These are phyloP conservation scores for Solanum hybrid DNA, from an alignment of 305 asterid genomes.

Conservation along the genomic window DNA sequence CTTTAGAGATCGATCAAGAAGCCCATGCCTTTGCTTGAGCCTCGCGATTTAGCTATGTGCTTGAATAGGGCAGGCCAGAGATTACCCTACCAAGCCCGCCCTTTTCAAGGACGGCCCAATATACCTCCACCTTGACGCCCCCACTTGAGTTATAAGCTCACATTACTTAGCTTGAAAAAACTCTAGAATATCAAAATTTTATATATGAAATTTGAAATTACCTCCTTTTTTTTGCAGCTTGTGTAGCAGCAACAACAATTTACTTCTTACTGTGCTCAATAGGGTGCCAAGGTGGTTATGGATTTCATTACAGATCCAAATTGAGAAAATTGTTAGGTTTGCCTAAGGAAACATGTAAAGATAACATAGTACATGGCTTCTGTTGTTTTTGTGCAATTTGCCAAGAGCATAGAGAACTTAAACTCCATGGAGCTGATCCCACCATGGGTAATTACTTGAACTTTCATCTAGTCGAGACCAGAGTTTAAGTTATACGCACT, in stretches of 20 bases:
- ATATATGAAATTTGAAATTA: not conserved
- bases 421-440: not conserved
- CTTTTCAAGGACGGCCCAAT: not conserved
- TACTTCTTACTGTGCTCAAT: not conserved
- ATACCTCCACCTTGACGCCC: not conserved
- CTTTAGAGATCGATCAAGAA: not conserved
- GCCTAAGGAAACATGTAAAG: not conserved
- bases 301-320: not conserved
- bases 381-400: slow-evolving; percentile 7
- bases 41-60: not conserved
- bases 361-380: not conserved
- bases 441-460: not conserved
- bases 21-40: not conserved
- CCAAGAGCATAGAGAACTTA: not conserved
- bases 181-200: not conserved
- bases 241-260: not conserved
- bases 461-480: not conserved
- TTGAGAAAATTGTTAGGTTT: not conserved
- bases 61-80: not conserved
- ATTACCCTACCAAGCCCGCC: not conserved
- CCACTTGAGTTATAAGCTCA: not conserved
- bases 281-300: not conserved
- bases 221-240: not conserved
- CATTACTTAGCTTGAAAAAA: not conserved
- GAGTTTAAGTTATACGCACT: not conserved